Base-by-base conservation (phyloP, 257 asterid species). In the Solanum chmielewskii region DNA sequence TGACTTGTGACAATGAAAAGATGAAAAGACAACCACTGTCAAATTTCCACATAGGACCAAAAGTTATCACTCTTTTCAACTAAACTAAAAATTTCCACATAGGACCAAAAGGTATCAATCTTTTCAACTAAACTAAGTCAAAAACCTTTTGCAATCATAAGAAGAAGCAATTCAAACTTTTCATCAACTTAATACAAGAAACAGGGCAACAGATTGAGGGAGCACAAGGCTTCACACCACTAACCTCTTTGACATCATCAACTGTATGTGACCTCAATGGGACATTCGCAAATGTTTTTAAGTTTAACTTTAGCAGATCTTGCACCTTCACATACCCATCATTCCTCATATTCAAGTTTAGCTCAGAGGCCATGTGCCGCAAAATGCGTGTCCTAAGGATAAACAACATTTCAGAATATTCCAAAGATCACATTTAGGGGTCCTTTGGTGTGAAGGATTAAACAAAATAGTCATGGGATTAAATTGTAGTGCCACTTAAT, bases 321-420 rank as follows among this genome's bases (percentile, higher is more conserved):
- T 90, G 93, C 86, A 96, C 98, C 90, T 95, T 96, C 78, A 95
- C 97, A 93, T 91, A 97, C 87, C 98, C 99, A 89, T 97, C 99
- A 89, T 83, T 87, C 89, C 98, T 95, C 96, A 96, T 95, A 83
- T 94, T 92, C 91, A 97, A 89, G 62, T 92, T 95, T 92, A 96
- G 89, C 90, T 96, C 97, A 41, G 96, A 90, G 86, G 97, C 98
- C 99, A 93, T 93, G 89, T 96, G 99, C 87, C 99, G 94, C 90
- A 96, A 90, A 91, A 97, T 83, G 56, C 98, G 94, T 5, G 98
- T 94, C 88, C 99, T 96, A 93, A 52, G 84, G 73, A 47, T 81
- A 49, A 81, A 29, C 45, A 49, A 16, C 85, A 47, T 27, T 29
- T 29, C 11, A 29, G 11, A 47, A 80, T 45, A 80, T 29, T 80